phyloP scores from a whole-genome alignment of 2,329 filamentous ascomycete species.

The Trichoderma gracile region DNA sequence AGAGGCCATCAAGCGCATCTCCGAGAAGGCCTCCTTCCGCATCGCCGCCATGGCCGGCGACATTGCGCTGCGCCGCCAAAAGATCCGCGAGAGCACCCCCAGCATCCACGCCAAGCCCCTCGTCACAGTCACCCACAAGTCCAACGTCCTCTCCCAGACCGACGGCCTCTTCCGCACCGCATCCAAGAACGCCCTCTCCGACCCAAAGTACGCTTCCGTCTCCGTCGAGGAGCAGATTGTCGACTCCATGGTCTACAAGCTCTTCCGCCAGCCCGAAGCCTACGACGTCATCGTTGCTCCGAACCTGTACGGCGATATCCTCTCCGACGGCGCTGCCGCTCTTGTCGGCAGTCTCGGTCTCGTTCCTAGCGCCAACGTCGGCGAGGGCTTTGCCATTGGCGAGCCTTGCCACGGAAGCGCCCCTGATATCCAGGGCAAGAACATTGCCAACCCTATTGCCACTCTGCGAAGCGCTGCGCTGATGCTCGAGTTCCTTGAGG shows the following conservation, averaged over 20 bases:
- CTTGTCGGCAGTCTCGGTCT: conserved; percentile 89
- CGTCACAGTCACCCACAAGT: conserved; percentile 98
- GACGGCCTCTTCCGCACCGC: conserved; percentile 92
- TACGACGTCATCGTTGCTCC: conserved; percentile 98
- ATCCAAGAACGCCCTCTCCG: conserved; percentile 80
- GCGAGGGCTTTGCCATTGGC: conserved; percentile 90
- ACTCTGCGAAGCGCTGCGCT: conserved; percentile 87
- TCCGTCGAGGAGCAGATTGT: conserved; percentile 98
- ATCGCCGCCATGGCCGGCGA: conserved; percentile 94
- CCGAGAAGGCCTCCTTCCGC: conserved; percentile 76
- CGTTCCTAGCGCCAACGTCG: conserved; percentile 93
- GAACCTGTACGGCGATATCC: conserved; percentile 89
- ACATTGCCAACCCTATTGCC: conserved; percentile 94
- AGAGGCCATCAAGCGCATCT: conserved; percentile 97
- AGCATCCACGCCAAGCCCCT: conserved; percentile 69
- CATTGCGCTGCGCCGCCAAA: conserved; percentile 84
- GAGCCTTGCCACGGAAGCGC: conserved; percentile 97
- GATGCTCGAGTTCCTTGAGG: conserved; percentile 94
- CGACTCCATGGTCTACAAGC: conserved; percentile 99
- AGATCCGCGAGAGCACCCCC: conserved; percentile 61
- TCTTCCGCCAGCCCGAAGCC: conserved; percentile 90
- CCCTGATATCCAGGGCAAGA: conserved; percentile 89
- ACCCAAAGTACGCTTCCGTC: conserved; percentile 90
- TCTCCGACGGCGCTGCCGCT: conserved; percentile 92
- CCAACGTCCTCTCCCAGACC: conserved; percentile 93